A percentile compares a stretch with the other conserved stretches of the same genome.
These are phyloP conservation scores for Penicillium flavigenum DNA, from an alignment of 495 filamentous ascomycete genomes.

Conservation along the genomic window DNA sequence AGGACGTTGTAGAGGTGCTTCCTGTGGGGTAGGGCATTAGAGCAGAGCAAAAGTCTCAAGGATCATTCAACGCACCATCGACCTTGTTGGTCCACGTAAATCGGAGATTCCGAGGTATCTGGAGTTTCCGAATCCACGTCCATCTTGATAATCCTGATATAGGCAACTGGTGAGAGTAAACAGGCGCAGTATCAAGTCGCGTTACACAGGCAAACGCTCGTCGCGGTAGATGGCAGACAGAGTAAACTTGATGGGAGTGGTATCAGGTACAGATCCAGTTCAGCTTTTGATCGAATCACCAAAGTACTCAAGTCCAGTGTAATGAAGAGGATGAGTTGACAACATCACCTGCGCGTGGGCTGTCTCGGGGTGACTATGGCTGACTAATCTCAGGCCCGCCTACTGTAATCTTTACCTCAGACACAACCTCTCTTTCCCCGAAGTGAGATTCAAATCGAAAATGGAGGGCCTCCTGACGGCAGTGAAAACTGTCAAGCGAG, in stretches of 20 bases:
- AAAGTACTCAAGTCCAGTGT: constrained; percentile 5
- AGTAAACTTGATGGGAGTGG: not conserved
- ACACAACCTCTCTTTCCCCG: constrained; percentile 10
- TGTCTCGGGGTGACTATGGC: constrained; percentile 11
- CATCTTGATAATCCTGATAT: constrained; percentile 12
- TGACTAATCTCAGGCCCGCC: constrained; percentile 36
- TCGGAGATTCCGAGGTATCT: constrained; percentile 11
- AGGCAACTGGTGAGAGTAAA: constrained; percentile 1
- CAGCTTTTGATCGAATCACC: not conserved
- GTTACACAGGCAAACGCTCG: not conserved
- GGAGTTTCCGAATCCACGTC: constrained; percentile 6
- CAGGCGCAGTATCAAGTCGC: constrained; percentile 10
- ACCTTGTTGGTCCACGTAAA: constrained; percentile 24
- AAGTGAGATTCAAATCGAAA: constrained; percentile 11
- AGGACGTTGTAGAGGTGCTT: constrained; percentile 78
- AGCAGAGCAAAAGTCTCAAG: not conserved
- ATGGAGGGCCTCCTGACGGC: constrained; percentile 49
- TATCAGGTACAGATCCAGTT: not conserved
- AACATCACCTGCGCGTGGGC: constrained; percentile 17
- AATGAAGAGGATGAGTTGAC: constrained; percentile 19
- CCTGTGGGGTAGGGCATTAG: constrained; percentile 49
- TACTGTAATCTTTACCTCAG: constrained; percentile 28
- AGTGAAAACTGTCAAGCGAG: constrained; percentile 38
- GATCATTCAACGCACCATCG: constrained; percentile 15
- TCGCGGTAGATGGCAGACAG: not conserved